Evolutionary conservation across 768 basidiomycete genomes (phyloP).

Genomic region (Tricholoma terreum): DNA sequence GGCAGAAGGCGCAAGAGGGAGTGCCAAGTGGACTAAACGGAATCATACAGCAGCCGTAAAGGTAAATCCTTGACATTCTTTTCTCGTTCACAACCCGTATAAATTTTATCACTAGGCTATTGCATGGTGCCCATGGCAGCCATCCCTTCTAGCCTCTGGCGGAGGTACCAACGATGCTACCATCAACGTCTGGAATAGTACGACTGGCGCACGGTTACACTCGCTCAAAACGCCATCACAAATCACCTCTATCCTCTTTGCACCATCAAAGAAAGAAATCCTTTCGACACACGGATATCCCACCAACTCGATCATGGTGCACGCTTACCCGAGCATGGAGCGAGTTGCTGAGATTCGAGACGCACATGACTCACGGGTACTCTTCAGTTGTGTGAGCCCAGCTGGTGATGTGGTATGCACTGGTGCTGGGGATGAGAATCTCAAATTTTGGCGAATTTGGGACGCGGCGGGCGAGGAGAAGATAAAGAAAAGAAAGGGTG

Average conservation of each 20-base stretch:
- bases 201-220: conserved; percentile 88
- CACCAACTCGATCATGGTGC: conserved; percentile 77
- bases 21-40: conserved; percentile 86
- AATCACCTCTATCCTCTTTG: conserved; percentile 88
- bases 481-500: conserved; percentile 51
- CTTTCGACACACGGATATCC: conserved; percentile 94
- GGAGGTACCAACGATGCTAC: conserved; percentile 94
- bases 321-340: conserved; percentile 81
- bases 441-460: conserved; percentile 96
- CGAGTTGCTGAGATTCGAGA: conserved; percentile 83
- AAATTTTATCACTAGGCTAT: conserved; percentile 58
- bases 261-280: conserved; percentile 84
- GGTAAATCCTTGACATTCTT: conserved; percentile 27
- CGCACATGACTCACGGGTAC: conserved; percentile 88
- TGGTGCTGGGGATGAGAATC: conserved; percentile 90
- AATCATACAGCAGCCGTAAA: conserved; percentile 90
- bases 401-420: conserved; percentile 91
- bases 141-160: conserved; percentile 85
- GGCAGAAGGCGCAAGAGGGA: conserved; percentile 47
- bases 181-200: conserved; percentile 87
- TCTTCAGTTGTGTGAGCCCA: conserved; percentile 83
- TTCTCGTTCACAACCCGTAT: not conserved
- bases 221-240: conserved; percentile 85
- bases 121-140: conserved; percentile 98
- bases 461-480: conserved; percentile 46